phyloP scores from a whole-genome alignment of 1,284 basidiomycete species.

The Cutaneotrichosporon cavernicola region DNA sequence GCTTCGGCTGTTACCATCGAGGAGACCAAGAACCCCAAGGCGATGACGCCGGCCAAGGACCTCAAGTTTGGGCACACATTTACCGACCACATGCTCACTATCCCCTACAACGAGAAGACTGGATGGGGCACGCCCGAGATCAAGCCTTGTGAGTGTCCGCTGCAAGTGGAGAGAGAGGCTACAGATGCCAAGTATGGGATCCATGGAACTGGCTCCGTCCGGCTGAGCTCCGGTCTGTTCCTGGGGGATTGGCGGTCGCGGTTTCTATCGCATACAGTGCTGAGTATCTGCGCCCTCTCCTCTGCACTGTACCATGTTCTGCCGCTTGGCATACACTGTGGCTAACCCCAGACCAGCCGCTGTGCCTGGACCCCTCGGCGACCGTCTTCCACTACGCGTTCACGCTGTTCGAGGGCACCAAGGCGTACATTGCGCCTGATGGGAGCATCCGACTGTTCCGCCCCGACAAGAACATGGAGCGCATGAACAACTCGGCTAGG shows the following conservation, averaged over 20 bases:
- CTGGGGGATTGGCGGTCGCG: not conserved
- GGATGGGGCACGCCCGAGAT: slow-evolving; percentile 87
- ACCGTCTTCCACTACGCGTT: slow-evolving; percentile 91
- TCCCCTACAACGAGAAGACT: slow-evolving; percentile 69
- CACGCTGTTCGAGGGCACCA: slow-evolving; percentile 85
- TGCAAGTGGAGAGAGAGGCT: not conserved
- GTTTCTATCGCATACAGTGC: too few species aligned
- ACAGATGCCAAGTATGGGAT: not conserved
- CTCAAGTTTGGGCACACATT: slow-evolving; percentile 60
- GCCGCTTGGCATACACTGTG: not conserved
- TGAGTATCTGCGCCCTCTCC: too few species aligned
- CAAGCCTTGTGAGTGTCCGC: slow-evolving; percentile 66
- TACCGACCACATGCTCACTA: slow-evolving; percentile 89
- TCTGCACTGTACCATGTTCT: too few species aligned
- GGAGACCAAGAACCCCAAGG: slow-evolving; percentile 55
- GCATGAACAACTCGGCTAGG: slow-evolving; percentile 57
- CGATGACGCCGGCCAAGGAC: slow-evolving; percentile 49
- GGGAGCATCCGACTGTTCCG: slow-evolving; percentile 86
- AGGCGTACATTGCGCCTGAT: slow-evolving; percentile 81
- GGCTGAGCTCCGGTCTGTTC: not conserved
- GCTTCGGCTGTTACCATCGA: slow-evolving; percentile 58
- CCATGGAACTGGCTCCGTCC: not conserved
- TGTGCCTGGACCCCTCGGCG: slow-evolving; percentile 75
- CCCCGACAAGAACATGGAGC: slow-evolving; percentile 95
- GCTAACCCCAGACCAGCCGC: slow-evolving; percentile 62